These are phyloP conservation scores for Ustilago lituana DNA, from an alignment of 1,284 basidiomycete genomes.

Conservation along the genomic window DNA sequence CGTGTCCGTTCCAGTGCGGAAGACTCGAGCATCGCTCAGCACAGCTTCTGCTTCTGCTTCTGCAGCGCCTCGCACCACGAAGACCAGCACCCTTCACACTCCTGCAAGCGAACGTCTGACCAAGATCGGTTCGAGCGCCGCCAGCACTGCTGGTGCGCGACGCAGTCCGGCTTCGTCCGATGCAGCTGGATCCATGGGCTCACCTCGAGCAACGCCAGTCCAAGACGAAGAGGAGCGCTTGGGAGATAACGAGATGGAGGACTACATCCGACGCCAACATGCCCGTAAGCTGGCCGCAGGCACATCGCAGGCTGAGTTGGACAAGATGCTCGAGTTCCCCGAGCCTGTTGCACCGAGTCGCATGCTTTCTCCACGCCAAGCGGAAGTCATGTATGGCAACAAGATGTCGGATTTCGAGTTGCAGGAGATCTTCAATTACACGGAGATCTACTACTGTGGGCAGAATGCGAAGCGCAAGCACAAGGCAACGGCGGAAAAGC, in stretches of 20 bases:
- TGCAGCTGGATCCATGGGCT: slow-evolving; percentile 15
- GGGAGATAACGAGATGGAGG: slow-evolving; percentile 96
- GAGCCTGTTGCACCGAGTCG: slow-evolving; percentile 81
- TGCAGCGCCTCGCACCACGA: slow-evolving; percentile 9
- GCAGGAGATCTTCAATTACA: slow-evolving; percentile 89
- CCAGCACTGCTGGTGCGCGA: slow-evolving; percentile 15
- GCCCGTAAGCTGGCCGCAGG: slow-evolving; percentile 86
- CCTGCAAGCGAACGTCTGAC: slow-evolving; percentile 26
- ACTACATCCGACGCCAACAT: slow-evolving; percentile 89
- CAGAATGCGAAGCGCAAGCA: slow-evolving; percentile 59
- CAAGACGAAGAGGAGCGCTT: slow-evolving; percentile 81
- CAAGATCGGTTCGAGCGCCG: slow-evolving; percentile 17
- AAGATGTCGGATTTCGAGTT: slow-evolving; percentile 76
- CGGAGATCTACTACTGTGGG: slow-evolving; percentile 85
- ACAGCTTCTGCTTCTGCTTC: slow-evolving; percentile 7
- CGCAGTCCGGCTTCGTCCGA: slow-evolving; percentile 39
- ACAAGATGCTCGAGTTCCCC: slow-evolving; percentile 89
- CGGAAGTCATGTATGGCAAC: slow-evolving; percentile 68
- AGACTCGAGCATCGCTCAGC: slow-evolving; percentile 39
- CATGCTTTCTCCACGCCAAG: slow-evolving; percentile 75
- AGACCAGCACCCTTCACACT: slow-evolving; percentile 12
- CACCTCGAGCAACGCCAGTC: slow-evolving; percentile 30
- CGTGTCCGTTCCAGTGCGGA: slow-evolving; percentile 35
- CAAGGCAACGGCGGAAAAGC: slow-evolving; percentile 71
- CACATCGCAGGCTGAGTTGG: slow-evolving; percentile 80